phyloP scores from a whole-genome alignment of 768 basidiomycete genomes.

The Xerocomus potaroensis region DNA sequence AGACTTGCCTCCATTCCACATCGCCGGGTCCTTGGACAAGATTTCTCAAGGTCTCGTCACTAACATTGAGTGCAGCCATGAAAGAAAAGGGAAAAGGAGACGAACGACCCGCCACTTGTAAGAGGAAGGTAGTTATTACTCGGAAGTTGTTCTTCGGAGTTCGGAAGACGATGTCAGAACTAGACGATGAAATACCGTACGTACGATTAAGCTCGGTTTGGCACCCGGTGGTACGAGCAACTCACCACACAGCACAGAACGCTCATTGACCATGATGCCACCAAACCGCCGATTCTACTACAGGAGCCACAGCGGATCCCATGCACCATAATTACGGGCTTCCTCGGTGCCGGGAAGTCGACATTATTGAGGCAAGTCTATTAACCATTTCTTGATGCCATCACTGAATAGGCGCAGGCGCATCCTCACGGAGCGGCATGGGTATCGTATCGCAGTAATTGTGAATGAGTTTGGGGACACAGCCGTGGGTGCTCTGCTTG shows the following conservation, averaged over 20 bases:
- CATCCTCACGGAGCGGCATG: conserved; percentile 90
- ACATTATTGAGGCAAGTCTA: conserved; percentile 69
- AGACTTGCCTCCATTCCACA: conserved; percentile 74
- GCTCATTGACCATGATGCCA: conserved; percentile 29
- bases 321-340: conserved; percentile 92
- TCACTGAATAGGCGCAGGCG: conserved; percentile 43
- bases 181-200: conserved; percentile 63
- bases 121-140: too few species aligned
- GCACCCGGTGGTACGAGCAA: background rate
- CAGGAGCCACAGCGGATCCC: conserved; percentile 52
- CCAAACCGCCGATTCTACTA: background rate
- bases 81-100: background rate
- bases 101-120: too few species aligned
- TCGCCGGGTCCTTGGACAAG: conserved; percentile 78
- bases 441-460: conserved; percentile 94
- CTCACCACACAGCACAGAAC: conserved; percentile 18
- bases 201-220: conserved; percentile 33
- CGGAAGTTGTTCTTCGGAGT: conserved; percentile 25
- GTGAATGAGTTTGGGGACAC: conserved; percentile 99
- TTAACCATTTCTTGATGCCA: background rate
- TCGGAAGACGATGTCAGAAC: conserved; percentile 32
- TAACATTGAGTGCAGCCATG: conserved; percentile 24
- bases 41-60: conserved; percentile 44
- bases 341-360: conserved; percentile 92
- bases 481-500: conserved; percentile 49